Base-by-base conservation (phyloP, 495 filamentous ascomycete species). In the Hapsidospora chrysogenum region DNA sequence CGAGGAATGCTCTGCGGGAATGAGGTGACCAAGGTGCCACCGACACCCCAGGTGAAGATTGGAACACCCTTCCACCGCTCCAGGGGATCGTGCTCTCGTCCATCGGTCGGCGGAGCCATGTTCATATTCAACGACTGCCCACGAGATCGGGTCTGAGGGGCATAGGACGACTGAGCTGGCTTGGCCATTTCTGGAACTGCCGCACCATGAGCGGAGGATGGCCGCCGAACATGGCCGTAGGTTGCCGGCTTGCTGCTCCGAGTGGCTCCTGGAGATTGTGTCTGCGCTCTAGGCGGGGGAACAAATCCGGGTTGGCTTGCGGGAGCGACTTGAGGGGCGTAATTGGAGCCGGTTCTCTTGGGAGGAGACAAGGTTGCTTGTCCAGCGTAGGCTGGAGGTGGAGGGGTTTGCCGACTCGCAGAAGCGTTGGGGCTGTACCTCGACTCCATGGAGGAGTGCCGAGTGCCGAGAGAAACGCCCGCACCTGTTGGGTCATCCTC, bases 1-100 rank as follows among this genome's bases (percentile, higher is more conserved):
- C 86, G 72, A 8, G 85, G 89, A 21, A 87, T 72, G 39, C 92
- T 76, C 41, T 78, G 81, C 0, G 92, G 92, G 46, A 96, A 95
- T 44, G 74, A 85, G 4, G 82, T 80, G 19, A 86, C 68, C 17
- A 93, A 56, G 3, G 68, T 68, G 8, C 92, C 92, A 29, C 84
- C 87, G 35, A 92, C 76, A 0, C 84, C 86, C 72, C 92, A 96
- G 3, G 69, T 68, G 45, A 96, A 72, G 6, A 93, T 70, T 0
- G 89, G 92, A 11, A 69, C 67, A 6, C 89, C 89, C 55, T 79
- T 80, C 89, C 89, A 99, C 43, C 92, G 68, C 43, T 85, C 64
- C 3, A 96, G 60, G 11, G 72, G 70, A 55, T 99, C 89, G 8
- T 64, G 49, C 39, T 82, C 72, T 16, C 79, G 72, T n/a, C 80